phyloP scores from a whole-genome alignment of 2,329 filamentous ascomycete genomes.

The Coniella vitis region DNA sequence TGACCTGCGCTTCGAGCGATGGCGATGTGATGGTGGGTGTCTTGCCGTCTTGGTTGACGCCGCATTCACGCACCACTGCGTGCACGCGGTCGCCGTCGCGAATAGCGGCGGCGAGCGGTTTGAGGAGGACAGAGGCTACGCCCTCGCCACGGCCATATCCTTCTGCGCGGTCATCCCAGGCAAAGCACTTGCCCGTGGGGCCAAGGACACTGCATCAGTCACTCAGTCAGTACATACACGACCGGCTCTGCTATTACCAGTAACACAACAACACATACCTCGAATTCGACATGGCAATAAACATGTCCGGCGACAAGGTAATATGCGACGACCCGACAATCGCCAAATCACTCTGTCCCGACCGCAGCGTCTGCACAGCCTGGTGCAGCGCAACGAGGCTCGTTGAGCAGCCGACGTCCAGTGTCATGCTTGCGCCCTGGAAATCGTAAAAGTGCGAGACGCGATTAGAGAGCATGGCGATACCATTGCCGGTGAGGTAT shows the following conservation, averaged over 20 bases:
- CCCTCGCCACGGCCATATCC: slow-evolving; percentile 47
- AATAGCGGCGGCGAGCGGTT: slow-evolving; percentile 39
- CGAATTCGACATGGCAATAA: slow-evolving; percentile 10
- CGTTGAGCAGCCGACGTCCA: slow-evolving; percentile 37
- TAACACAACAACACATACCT: slow-evolving; percentile 1
- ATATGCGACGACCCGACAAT: not conserved
- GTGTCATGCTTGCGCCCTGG: slow-evolving; percentile 31
- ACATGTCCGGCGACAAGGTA: slow-evolving; percentile 6
- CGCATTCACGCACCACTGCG: slow-evolving; percentile 32
- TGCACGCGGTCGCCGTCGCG: slow-evolving; percentile 36
- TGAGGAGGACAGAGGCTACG: slow-evolving; percentile 38
- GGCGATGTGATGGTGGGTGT: slow-evolving; percentile 33
- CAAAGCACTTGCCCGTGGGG: slow-evolving; percentile 12
- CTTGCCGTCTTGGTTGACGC: slow-evolving; percentile 37
- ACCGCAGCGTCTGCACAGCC: slow-evolving; percentile 30
- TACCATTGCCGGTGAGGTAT: slow-evolving; percentile 20
- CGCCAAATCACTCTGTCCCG: slow-evolving; percentile 24
- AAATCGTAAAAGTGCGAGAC: slow-evolving; percentile 33
- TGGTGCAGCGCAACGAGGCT: slow-evolving; percentile 32
- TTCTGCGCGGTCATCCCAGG: slow-evolving; percentile 31
- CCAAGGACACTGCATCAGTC: not conserved
- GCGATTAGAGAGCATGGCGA: slow-evolving; percentile 29
- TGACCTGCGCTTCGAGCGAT: slow-evolving; percentile 27
- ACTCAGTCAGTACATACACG: too few relatives aligned
- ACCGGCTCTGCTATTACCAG: not conserved